Conservation (phyloP, 352 stramenopile genomes). For the Pythium coloratum region DNA sequence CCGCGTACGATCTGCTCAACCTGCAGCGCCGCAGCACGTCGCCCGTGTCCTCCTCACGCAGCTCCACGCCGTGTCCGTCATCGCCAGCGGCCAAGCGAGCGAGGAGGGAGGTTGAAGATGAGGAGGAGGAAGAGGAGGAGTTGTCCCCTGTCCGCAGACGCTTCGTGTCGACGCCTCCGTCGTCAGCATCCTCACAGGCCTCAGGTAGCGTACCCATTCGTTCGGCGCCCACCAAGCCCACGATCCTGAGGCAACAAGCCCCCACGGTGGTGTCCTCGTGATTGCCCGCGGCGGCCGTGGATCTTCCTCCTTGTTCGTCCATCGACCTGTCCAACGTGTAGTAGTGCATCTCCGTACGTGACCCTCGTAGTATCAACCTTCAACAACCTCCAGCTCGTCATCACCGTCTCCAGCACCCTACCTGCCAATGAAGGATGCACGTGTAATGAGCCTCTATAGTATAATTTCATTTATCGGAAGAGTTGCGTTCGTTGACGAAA, state of each 20-base stretch:
- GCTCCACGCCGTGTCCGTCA: slow-evolving; percentile 15
- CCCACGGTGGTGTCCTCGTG: slow-evolving; percentile 17
- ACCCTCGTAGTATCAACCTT: background rate
- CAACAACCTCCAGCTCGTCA: too few relatives aligned
- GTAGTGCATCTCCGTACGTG: background rate
- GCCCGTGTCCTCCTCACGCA: slow-evolving; percentile 7
- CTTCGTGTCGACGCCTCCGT: background rate
- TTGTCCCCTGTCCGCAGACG: background rate
- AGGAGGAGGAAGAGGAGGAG: too few relatives aligned
- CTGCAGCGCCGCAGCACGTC: slow-evolving; percentile 34
- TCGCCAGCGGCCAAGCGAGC: background rate
- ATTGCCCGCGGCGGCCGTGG: background rate
- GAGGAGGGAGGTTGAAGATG: background rate
- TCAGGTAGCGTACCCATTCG: background rate
- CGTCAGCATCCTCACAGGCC: background rate
- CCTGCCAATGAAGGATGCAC: too few relatives aligned
- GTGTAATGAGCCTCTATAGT: too few relatives aligned
- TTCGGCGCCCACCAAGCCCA: slow-evolving; percentile 17
- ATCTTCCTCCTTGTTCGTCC: background rate
- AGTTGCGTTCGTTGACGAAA: too few relatives aligned
- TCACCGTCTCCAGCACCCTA: too few relatives aligned
- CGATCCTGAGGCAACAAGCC: slow-evolving; percentile 23
- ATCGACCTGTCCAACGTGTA: background rate
- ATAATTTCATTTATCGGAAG: too few relatives aligned
- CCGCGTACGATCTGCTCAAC: slow-evolving; percentile 68